These are phyloP conservation scores for Austropuccinia psidii DNA, from an alignment of 1,284 basidiomycete genomes.

Conservation along the genomic window DNA sequence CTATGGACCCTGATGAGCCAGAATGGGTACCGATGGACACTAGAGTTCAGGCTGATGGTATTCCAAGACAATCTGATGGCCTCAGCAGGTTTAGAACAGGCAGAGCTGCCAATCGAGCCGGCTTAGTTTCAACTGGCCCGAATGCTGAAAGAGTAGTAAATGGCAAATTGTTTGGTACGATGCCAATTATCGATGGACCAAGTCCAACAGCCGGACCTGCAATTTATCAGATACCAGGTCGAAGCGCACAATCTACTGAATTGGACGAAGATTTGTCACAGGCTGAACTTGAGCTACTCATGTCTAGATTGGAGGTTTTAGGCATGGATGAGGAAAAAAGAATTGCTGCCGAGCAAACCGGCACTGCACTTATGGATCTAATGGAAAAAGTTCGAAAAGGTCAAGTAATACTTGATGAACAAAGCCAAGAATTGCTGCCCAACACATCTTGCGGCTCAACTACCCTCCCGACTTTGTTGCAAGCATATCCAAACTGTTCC, in stretches of 20 bases:
- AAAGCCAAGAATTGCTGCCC: background rate
- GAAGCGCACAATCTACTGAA: slow-evolving; percentile 1
- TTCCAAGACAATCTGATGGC: background rate
- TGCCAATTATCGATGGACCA: slow-evolving; percentile 16
- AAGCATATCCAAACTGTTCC: background rate
- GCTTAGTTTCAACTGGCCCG: background rate
- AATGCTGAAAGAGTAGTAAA: slow-evolving; percentile 5
- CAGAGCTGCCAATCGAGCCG: slow-evolving; percentile 5
- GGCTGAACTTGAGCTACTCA: slow-evolving; percentile 19
- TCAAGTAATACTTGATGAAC: slow-evolving; percentile 13
- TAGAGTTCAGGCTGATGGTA: background rate
- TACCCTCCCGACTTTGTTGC: background rate
- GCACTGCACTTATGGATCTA: slow-evolving; percentile 9
- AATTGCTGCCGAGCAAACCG: slow-evolving; percentile 19
- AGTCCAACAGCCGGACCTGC: background rate
- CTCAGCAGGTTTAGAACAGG: slow-evolving; percentile 14
- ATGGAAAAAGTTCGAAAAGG: slow-evolving; percentile 33
- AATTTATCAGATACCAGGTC: slow-evolving; percentile 9
- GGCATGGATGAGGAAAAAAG: slow-evolving; percentile 32
- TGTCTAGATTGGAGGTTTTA: slow-evolving; percentile 10
- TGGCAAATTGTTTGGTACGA: slow-evolving; percentile 22
- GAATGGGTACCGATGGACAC: slow-evolving; percentile 35
- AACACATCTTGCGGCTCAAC: background rate
- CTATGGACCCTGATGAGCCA: slow-evolving; percentile 5
- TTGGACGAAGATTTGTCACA: slow-evolving; percentile 15